Base-by-base conservation (phyloP, 2,329 filamentous ascomycete species). In the Ophiostoma angusticollis region DNA sequence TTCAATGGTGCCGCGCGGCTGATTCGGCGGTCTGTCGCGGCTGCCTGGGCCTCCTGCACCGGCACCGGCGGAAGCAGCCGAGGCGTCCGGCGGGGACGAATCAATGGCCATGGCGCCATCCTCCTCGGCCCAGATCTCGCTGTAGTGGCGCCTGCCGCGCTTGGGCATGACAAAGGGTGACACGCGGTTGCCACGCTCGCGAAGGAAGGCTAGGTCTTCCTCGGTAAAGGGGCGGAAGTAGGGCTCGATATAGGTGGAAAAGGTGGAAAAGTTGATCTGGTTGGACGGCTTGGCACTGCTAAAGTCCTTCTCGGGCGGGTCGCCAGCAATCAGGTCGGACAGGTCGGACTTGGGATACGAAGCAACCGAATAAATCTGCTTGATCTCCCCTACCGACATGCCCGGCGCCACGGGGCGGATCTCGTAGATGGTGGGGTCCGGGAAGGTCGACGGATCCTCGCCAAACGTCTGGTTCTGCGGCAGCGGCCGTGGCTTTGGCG, bases 281-380 rank as follows among this genome's bases (percentile, higher is more conserved):
- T 89, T 93, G 16, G 80, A 79, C 5, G 89, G 86, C 56, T 96
- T 98, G 24, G 85, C 81, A 54, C 77, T 93, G 55, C 84, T 95
- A 53, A 95, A 96, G 62, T 98, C 91, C 56, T 84, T 86, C 58
- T 96, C 87, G 1, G 91, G 89, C 1, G 87, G 83, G 28, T 82
- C 78, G 34, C 91, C 91, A 9, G 89, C 82, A 47, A 93, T 93
- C 49, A 91, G 67, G 53, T 95, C 80, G 42, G 78, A 70, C 8
- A 98, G 68, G 52, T 95, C 84, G 47, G 74, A 80, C 37, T 70
- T 71, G 1, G 91, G 91, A 54, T 91, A 98, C 12, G 74, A 68
- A 5, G 82, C 78, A 13, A 98, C 91, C 7, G 84, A 85, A 57
- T 84, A 93, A 37, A 96, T 89, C 49, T 82, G 75, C 54, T 81